Conservation (phyloP, 768 basidiomycete species). For the Suillus variegatus region DNA sequence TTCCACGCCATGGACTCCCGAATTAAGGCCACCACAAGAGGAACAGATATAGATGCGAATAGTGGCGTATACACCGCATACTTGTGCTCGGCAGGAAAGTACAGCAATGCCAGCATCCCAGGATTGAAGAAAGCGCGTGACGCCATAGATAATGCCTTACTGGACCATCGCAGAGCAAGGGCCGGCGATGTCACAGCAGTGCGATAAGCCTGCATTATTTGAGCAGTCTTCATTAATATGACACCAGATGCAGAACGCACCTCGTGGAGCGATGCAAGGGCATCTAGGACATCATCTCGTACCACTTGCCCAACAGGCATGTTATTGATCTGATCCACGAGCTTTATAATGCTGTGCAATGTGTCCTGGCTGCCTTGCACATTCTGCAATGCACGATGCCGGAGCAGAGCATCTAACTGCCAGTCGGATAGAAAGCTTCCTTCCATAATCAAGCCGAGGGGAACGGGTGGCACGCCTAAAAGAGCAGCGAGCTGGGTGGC, state of each 20-base stretch:
- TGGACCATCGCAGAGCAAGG: conserved; percentile 57
- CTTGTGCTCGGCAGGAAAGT: conserved; percentile 97
- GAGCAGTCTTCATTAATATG: conserved; percentile 9
- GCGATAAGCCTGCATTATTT: conserved; percentile 22
- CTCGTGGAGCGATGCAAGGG: conserved; percentile 72
- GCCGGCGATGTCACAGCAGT: conserved; percentile 21
- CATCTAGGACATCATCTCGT: conserved; percentile 64
- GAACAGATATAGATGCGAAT: conserved; percentile 88
- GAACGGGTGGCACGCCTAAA: conserved; percentile 75
- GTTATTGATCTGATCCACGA: conserved; percentile 83
- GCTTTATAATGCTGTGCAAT: conserved; percentile 76
- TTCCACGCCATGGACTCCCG: conserved; percentile 74
- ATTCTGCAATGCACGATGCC: conserved; percentile 72
- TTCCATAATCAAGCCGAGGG: conserved; percentile 41
- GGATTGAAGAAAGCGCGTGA: conserved; percentile 96
- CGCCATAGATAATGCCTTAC: conserved; percentile 61
- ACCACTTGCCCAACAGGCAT: conserved; percentile 91
- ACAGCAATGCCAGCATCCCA: conserved; percentile 91
- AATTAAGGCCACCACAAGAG: conserved; percentile 71
- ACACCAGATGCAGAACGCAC: conserved; percentile 41
- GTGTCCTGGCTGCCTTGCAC: conserved; percentile 68
- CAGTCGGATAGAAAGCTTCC: conserved; percentile 54
- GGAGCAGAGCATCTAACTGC: conserved; percentile 81
- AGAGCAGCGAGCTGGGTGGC: conserved; percentile 71
- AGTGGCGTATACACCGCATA: conserved; percentile 96